Percentiles rank a stretch among this genome's conserved stretches.
Evolutionary conservation across 2,329 filamentous ascomycete species (phyloP).

Genomic region (Rutstroemia sp.): DNA sequence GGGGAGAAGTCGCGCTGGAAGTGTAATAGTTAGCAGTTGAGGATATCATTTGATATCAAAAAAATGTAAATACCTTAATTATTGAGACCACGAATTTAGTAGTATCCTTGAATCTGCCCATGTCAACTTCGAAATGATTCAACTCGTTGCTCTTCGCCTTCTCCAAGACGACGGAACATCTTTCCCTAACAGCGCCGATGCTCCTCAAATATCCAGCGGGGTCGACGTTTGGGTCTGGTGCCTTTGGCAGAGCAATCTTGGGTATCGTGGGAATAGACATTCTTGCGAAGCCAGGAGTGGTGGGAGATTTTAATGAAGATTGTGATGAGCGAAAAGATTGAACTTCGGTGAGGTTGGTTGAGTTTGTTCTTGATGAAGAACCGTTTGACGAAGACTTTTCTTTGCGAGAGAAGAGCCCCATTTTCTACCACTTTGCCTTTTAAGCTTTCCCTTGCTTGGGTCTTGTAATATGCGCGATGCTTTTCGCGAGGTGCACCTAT

Average conservation of each 20-base stretch:
- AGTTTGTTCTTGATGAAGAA: constrained; percentile 20
- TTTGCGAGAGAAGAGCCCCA: constrained; percentile 29
- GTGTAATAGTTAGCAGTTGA: background rate
- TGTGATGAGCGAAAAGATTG: constrained; percentile 13
- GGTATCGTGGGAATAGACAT: constrained; percentile 43
- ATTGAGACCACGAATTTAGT: constrained; percentile 65
- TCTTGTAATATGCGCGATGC: background rate
- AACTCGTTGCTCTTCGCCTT: constrained; percentile 62
- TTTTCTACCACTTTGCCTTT: constrained; percentile 10
- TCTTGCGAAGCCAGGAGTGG: constrained; percentile 22
- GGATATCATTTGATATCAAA: constrained; percentile 5
- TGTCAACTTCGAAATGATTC: constrained; percentile 64
- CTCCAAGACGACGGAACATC: constrained; percentile 50
- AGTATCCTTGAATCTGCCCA: constrained; percentile 59
- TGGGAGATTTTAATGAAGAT: constrained; percentile 26
- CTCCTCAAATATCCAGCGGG: constrained; percentile 87
- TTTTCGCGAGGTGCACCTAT: background rate
- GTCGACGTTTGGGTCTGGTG: constrained; percentile 81
- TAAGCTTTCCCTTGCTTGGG: background rate
- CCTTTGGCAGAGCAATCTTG: constrained; percentile 72
- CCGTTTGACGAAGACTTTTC: constrained; percentile 21
- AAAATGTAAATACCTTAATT: constrained; percentile 52
- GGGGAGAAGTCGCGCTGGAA: constrained; percentile 60
- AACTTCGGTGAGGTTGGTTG: constrained; percentile 20
- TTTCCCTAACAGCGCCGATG: constrained; percentile 79